Conservation (phyloP, 2,329 filamentous ascomycete genomes). For the Hortaea sp. region DNA sequence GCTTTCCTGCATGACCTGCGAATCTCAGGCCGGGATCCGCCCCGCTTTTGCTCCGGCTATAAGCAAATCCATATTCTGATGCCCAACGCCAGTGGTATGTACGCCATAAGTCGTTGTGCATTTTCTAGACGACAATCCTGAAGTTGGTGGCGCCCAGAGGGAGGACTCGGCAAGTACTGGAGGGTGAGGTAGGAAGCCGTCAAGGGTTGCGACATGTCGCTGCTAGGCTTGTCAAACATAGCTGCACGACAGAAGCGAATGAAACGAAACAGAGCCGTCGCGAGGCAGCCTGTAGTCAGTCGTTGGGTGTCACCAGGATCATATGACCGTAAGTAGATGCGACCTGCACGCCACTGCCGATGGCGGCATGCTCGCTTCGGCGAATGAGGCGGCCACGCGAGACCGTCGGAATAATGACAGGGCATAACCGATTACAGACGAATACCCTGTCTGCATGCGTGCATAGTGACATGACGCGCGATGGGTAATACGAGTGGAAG, state of each 20-base stretch:
- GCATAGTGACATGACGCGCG: too few species aligned
- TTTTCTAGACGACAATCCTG: neutral
- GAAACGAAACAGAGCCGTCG: too few species aligned
- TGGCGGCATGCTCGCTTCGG: constrained; percentile 7
- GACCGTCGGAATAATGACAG: constrained; percentile 3
- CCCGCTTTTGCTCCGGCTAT: constrained; percentile 1
- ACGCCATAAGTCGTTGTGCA: constrained; percentile 4
- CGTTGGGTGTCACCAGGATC: constrained; percentile 4
- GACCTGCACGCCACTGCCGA: constrained; percentile 2
- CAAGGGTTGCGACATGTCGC: neutral
- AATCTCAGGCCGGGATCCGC: neutral
- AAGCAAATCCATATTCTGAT: neutral
- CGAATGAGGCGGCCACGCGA: constrained; percentile 3
- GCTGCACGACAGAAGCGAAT: too few species aligned
- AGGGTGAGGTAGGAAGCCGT: too few species aligned
- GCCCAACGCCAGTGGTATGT: neutral
- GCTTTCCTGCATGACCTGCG: neutral
- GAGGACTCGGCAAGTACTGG: too few species aligned
- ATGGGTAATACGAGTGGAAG: neutral
- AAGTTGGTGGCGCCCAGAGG: neutral
- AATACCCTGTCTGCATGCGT: neutral
- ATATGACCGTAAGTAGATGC: constrained; percentile 14
- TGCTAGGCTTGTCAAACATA: too few species aligned
- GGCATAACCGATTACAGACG: neutral
- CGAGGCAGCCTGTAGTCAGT: neutral